Base-by-base conservation (phyloP, 2,329 filamentous ascomycete genomes). In the Fusarium sp. region DNA sequence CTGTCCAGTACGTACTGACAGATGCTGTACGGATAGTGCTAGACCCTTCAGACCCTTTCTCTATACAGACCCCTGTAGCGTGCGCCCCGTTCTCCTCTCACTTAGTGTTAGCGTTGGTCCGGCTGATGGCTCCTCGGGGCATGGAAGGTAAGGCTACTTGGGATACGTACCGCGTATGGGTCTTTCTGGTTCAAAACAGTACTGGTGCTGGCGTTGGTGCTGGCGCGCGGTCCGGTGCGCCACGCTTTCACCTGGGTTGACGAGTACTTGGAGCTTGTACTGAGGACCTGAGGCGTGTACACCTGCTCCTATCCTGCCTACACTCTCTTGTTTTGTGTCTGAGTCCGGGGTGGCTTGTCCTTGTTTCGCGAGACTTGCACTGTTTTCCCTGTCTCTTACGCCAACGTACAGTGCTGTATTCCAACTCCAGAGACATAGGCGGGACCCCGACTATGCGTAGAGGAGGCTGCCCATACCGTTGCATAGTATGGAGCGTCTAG, bases 261-360 rank as follows among this genome's bases (percentile, higher is more conserved):
- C 45, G 54, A 49, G 57, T 71, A 71, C 61, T 60, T 68, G n/a
- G 42, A 27, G 51, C 58, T 66, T 56, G 70, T 68, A 63, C 64
- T 54, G 52, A 68, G 59, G 60, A 68, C 67, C 25, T 66, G 30
- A 45, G 46, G 51, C 46, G 32, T 67, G 64, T 67, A 63, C 64
- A 38, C 38, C 24, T 34, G 18, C 29, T 20, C 29, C 20, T 29
- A 34, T 61, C 27, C 43, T 49, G 30, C 20, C 27, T 38, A 42
- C 40, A 20, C 45, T 63, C 43, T 50, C 44, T 50, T 50, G 42
- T 43, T 59, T 69, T 57, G 50, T 51, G 70, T 72, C 61, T 57
- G 50, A 51, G 70, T 72, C 63, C 58, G 71, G 63, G 70, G 66
- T 74, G 71, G 73, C 73, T 74, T 71, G 58, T 68, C 55, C 62